Evolutionary conservation across 2,329 filamentous ascomycete species (phyloP), one percentile per base, ranked within the genome.

Genomic region (Ceratocystis colombiana): DNA sequence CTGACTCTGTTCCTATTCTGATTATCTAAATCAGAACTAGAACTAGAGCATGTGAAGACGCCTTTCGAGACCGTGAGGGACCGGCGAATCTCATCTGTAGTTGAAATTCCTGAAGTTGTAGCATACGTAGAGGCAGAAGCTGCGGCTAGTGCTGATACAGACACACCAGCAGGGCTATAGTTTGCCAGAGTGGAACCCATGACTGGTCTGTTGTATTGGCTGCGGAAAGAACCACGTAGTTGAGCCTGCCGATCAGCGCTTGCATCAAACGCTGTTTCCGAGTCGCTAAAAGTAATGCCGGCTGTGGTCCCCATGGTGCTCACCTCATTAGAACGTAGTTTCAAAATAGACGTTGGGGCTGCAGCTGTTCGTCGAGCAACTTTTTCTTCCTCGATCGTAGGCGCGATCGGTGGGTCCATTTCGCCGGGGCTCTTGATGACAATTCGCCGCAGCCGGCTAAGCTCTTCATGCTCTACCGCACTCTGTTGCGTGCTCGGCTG

Each of bases 341-440:
- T 76, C 37, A 78, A 62, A 30, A 77, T 77, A 0, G 76, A 74
- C 1, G 72, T 73, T 5, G 74, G 72, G 15, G 69, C 68, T 3
- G 53, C 68, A 2, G 70, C 70, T 62, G 72, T 73, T 44, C 76
- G 71, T 33, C 76, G 73, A 25, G 73, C 72, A 12, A 70, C 69
- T 67, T 76, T 74, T 68, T 78, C 76, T 61, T 77, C 73, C 59
- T 72, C 68, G 41, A 77, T 66, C 0, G 75, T 75, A n/a, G 71
- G 73, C 5, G 73, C 72, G 5, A 68, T 69, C 8, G 67, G 67
- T 3, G 64, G 61, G 1, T 66, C 22, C 37, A 41, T 46, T 30
- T 63, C 50, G 8, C 50, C 22, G 10, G 64, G 67, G n/a, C 37
- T 65, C 50, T 72, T 68, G n/a, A 77, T 72, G 25, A 72, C 68